phyloP scores from a whole-genome alignment of 2,329 filamentous ascomycete genomes.

The Penicillium sp. region DNA sequence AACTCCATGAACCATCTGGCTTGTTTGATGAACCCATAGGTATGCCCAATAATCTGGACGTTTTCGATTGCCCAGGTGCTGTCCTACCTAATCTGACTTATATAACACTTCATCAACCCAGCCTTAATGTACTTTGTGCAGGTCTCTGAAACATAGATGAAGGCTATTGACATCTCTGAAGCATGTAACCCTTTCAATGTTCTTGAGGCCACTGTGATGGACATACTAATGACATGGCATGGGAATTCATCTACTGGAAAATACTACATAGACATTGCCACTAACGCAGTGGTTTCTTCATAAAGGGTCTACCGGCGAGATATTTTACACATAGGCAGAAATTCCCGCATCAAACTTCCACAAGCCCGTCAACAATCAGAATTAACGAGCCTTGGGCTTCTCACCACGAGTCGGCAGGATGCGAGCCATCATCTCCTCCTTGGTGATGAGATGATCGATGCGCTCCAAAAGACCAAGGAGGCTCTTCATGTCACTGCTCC shows the following conservation, averaged over 20 bases:
- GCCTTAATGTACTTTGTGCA: too few relatives aligned
- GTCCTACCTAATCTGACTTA: too few relatives aligned
- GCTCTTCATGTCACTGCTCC: slow-evolving; percentile 98
- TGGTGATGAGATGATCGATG: slow-evolving; percentile 97
- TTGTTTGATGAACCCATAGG: too few relatives aligned
- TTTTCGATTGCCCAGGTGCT: too few relatives aligned
- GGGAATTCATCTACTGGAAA: background rate
- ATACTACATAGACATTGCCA: slow-evolving; percentile 5
- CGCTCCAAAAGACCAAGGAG: slow-evolving; percentile 80
- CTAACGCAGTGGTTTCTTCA: slow-evolving; percentile 8
- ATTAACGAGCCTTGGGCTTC: slow-evolving; percentile 40
- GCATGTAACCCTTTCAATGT: too few relatives aligned
- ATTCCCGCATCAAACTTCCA: slow-evolving; percentile 12
- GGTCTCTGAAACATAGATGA: too few relatives aligned
- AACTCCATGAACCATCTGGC: too few relatives aligned
- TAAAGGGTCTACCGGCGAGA: slow-evolving; percentile 30
- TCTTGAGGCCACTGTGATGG: too few relatives aligned
- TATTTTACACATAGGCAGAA: slow-evolving; percentile 30
- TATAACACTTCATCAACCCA: too few relatives aligned
- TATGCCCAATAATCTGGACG: too few relatives aligned
- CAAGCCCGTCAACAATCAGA: background rate
- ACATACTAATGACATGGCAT: background rate
- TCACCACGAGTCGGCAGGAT: slow-evolving; percentile 67
- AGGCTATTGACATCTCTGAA: too few relatives aligned
- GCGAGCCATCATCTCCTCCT: slow-evolving; percentile 99